These are phyloP conservation scores for Limtongozyma cylindracea DNA, from an alignment of 805 yeast genomes.

Conservation along the genomic window DNA sequence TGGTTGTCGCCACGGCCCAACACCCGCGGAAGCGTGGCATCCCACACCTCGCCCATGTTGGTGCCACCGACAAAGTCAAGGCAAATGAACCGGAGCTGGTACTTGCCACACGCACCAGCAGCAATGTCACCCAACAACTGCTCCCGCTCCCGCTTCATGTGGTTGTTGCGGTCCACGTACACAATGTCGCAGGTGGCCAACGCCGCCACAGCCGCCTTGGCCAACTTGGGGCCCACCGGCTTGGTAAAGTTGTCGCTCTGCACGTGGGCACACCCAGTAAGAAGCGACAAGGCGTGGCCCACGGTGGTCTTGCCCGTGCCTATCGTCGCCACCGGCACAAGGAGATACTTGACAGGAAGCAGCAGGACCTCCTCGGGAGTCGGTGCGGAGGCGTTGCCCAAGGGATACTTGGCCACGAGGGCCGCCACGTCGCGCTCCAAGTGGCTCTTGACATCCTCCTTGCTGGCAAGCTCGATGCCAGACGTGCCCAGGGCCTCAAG, in stretches of 20 bases:
- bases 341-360: neutral
- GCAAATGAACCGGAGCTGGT: neutral
- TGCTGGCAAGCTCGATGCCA: no score
- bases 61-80: neutral
- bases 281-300: neutral
- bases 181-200: neutral
- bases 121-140: neutral
- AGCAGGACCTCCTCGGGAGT: no score
- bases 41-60: neutral
- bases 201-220: neutral
- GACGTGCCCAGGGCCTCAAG: constrained; percentile 31
- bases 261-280: neutral
- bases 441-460: constrained; percentile 24
- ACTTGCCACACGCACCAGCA: neutral
- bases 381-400: no score
- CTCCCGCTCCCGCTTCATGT: neutral
- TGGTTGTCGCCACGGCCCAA: neutral
- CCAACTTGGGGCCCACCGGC: neutral
- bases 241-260: neutral
- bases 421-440: constrained; percentile 5
- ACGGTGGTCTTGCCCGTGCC: neutral
- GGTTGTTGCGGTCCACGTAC: neutral
- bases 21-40: neutral
- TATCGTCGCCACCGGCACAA: neutral
- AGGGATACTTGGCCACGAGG: neutral